phyloP scores from a whole-genome alignment of 192 early-diverging fungal species.

The Rhizoclosmatium globosum region DNA sequence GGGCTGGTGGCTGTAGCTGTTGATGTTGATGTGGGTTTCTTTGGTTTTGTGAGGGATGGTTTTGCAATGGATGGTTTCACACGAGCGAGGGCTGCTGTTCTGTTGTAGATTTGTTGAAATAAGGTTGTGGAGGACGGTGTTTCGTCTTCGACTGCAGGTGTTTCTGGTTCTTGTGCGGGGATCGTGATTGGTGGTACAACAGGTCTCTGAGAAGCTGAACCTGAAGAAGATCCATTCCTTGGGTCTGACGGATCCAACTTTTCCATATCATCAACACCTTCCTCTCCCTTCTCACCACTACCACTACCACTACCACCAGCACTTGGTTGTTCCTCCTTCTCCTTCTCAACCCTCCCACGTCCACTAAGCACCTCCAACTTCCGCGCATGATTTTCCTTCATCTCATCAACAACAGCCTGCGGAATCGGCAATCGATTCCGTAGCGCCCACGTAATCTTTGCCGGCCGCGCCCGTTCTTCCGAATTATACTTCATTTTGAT shows the following conservation, averaged over 20 bases:
- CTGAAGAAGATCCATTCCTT: background rate
- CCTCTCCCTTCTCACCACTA: background rate
- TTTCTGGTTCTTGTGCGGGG: background rate
- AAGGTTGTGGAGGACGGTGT: background rate
- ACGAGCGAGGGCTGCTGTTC: background rate
- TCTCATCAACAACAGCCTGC: constrained; percentile 1
- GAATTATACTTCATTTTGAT: constrained; percentile 24
- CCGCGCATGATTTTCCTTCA: constrained; percentile 6
- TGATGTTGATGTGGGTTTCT: background rate
- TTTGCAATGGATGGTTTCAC: background rate
- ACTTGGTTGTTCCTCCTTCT: background rate
- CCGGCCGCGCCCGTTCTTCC: constrained; percentile 10
- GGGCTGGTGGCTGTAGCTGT: background rate
- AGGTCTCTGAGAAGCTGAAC: background rate
- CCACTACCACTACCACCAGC: background rate
- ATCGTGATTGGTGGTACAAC: background rate
- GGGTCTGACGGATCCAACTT: background rate
- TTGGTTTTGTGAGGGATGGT: background rate
- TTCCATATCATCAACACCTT: background rate
- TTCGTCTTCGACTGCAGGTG: background rate
- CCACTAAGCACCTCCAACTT: background rate
- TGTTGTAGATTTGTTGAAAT: background rate
- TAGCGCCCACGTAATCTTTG: background rate
- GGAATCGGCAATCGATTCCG: constrained; percentile 2
- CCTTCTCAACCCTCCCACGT: background rate